Evolutionary conservation across 176 grass and related monocot species (phyloP), one percentile per base, ranked within the genome.

Genomic region (Carex pumila): DNA sequence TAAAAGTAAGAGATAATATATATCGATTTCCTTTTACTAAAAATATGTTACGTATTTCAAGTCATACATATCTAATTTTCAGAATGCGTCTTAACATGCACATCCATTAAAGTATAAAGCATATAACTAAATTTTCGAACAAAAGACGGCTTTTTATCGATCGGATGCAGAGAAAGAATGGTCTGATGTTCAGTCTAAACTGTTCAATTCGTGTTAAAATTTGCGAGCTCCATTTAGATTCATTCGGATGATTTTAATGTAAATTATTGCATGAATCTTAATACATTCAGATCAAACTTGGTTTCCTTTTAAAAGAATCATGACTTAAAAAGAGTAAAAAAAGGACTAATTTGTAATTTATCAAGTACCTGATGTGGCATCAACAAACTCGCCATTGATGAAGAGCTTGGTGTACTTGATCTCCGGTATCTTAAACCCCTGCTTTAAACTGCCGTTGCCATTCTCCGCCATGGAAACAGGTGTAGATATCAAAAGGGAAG

Each of bases 341-440:
- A 65, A 3, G 12, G 19, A 53, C 1, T 1, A 18, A 18, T 41
- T 79, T 36, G 22, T 58, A 79, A 80, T 39, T 36, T 70, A 50
- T 62, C 1, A 56, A 43, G 18, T 79, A 90, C 88, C 85, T 36
- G 88, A 90, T 41, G 57, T 7, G 2, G 88, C 64, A 81, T 90
- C 88, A 2, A 85, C 85, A 21, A 90, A 90, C 9, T 86, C 12
- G 56, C 88, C 88, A 58, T 90, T 87, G 81, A 90, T 90, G 65
- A 90, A 90, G 50, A 90, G 85, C 81, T 90, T 84, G 37, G 85
- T 87, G 85, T 84, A 87, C 74, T 85, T 87, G 49, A 90, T 65
- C 29, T 89, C 88, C 6, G 88, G 88, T n/a, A 85, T 11, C 85
- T 81, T 50, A 79, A 85, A 81, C 18, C 73, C 65, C 52, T 47